phyloP scores from a whole-genome alignment of 202 grass and related monocot species.

The Musa balbisiana region DNA sequence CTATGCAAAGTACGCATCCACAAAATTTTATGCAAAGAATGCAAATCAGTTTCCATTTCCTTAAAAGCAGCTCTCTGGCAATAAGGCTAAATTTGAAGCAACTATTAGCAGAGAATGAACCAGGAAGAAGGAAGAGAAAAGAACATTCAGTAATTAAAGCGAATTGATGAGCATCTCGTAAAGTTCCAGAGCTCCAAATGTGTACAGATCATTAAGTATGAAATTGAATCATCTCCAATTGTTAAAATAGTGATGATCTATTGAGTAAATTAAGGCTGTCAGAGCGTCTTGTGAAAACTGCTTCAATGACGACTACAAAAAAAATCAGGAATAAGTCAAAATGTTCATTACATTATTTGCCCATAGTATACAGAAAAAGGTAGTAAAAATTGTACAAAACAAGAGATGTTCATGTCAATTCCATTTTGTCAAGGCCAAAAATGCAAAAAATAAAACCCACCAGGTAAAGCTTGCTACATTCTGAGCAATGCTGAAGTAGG shows the following conservation, averaged over 20 bases:
- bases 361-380: too few species aligned
- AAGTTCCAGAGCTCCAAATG: background rate
- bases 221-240: background rate
- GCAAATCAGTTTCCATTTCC: background rate
- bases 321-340: too few species aligned
- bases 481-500: constrained; percentile 72
- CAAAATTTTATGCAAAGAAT: background rate
- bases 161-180: background rate
- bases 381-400: background rate
- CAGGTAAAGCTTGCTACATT: constrained; percentile 91
- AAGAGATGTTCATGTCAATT: background rate
- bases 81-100: background rate
- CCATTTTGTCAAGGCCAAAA: background rate
- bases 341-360: too few species aligned
- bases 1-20: background rate
- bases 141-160: background rate
- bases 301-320: background rate
- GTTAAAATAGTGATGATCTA: background rate
- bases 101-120: background rate
- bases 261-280: background rate
- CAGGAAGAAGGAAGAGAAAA: background rate
- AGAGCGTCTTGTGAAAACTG: background rate
- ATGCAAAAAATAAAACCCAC: constrained; percentile 26
- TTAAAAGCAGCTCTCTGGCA: background rate
- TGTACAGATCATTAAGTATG: background rate